phyloP scores from a whole-genome alignment of 1,284 basidiomycete genomes.

The Athelia psychrophila region DNA sequence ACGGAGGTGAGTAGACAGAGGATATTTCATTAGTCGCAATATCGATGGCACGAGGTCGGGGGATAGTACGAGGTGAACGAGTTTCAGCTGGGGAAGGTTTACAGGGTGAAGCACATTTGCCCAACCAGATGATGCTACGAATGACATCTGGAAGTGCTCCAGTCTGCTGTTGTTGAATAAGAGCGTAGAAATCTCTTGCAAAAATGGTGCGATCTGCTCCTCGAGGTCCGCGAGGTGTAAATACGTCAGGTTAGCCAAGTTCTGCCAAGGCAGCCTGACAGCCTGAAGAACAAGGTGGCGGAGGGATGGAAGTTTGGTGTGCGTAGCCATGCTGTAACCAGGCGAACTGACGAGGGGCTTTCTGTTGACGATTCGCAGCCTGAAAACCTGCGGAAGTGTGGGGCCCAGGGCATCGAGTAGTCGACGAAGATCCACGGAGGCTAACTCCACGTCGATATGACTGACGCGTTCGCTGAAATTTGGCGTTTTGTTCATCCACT shows the following conservation, averaged over 20 bases:
- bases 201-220: not conserved
- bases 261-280: not conserved
- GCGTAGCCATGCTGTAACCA: not conserved
- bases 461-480: not conserved
- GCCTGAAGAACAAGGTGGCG: not conserved
- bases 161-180: not conserved
- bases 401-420: not conserved
- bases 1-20: not conserved
- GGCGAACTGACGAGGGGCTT: not conserved
- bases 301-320: not conserved
- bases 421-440: not conserved
- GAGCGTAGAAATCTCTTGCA: not conserved
- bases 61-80: not conserved
- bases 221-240: not conserved
- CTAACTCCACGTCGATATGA: not conserved
- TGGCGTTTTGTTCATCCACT: not conserved
- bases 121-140: not conserved
- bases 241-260: not conserved
- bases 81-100: not conserved
- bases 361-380: not conserved
- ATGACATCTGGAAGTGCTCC: not conserved
- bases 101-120: not conserved
- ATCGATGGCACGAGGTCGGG: not conserved
- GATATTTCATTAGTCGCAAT: not conserved
- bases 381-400: not conserved